Evolutionary conservation across 2,329 filamentous ascomycete species (phyloP).

Genomic region (Pseudocercospora cruenta): DNA sequence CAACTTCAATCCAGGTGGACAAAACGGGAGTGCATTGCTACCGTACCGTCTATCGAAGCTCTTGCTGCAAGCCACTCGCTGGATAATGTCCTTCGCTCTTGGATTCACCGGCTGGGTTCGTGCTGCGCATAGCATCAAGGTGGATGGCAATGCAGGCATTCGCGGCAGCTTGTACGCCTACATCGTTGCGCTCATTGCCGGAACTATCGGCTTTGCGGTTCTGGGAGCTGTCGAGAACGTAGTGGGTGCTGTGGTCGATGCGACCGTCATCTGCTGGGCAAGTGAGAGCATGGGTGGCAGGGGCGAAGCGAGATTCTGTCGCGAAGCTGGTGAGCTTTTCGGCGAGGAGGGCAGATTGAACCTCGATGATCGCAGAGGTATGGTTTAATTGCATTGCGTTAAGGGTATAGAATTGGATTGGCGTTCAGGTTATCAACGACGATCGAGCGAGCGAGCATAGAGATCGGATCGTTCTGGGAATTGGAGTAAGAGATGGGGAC

Average conservation of each 20-base stretch:
- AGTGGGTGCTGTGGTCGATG: conserved; percentile 43
- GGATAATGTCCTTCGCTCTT: conserved; percentile 86
- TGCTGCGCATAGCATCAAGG: conserved; percentile 76
- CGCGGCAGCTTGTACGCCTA: conserved; percentile 92
- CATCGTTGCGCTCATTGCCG: conserved; percentile 87
- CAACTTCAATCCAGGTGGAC: conserved; percentile 31
- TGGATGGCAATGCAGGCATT: conserved; percentile 54
- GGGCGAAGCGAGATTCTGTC: conserved; percentile 77
- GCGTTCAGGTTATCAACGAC: not conserved
- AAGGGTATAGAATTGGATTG: not conserved
- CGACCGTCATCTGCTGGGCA: conserved; percentile 87
- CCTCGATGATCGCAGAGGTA: conserved; percentile 18
- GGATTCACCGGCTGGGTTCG: conserved; percentile 97
- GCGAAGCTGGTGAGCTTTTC: conserved; percentile 88
- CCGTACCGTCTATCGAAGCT: conserved; percentile 91
- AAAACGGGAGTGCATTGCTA: conserved; percentile 42
- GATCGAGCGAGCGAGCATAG: not conserved
- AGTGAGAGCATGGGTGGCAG: conserved; percentile 72
- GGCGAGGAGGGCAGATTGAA: conserved; percentile 56
- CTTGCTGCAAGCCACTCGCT: conserved; percentile 84
- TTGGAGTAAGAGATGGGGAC: conserved; percentile 4
- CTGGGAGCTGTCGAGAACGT: conserved; percentile 56
- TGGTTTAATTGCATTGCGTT: conserved; percentile 17
- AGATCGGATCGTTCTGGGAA: not conserved
- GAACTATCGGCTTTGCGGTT: conserved; percentile 92